Percentiles rank a stretch among this genome's conserved stretches.
These are phyloP conservation scores for Candida parachauliodes DNA, from an alignment of 805 yeast genomes.

Conservation along the genomic window DNA sequence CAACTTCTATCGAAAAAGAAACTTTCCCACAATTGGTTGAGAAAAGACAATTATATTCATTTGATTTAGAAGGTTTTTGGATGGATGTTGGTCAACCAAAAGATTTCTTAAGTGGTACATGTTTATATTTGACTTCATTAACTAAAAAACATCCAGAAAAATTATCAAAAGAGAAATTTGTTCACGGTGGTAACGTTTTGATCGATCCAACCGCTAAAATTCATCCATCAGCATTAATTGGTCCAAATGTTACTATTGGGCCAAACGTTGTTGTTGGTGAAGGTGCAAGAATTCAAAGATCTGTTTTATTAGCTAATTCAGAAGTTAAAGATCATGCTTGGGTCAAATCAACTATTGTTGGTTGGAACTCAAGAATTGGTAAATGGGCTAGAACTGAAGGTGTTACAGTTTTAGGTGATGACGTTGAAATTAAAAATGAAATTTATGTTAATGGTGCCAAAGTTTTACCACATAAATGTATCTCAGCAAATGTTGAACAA, in stretches of 20 bases:
- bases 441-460: constrained; percentile 99
- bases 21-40: constrained; percentile 96
- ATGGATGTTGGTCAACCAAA: constrained; percentile 99
- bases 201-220: constrained; percentile 94
- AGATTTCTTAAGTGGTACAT: constrained; percentile 96
- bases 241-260: constrained; percentile 97
- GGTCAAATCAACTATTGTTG: constrained; percentile 96
- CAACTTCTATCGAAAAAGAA: constrained; percentile 99
- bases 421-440: constrained; percentile 97
- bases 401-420: constrained; percentile 97
- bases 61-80: constrained; percentile 99
- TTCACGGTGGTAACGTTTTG: constrained; percentile 88
- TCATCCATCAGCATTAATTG: constrained; percentile 89
- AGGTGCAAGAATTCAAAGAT: constrained; percentile 97
- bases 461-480: constrained; percentile 97
- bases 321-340: constrained; percentile 95
- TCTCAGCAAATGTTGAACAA: constrained; percentile 92
- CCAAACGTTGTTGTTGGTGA: constrained; percentile 95
- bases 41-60: constrained; percentile 83
- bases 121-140: constrained; percentile 82
- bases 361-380: constrained; percentile 98
- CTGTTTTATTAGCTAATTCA: constrained; percentile 89
- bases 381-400: constrained; percentile 99
- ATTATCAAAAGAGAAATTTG: constrained; percentile 66
- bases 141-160: constrained; percentile 72